Base-by-base conservation (phyloP, 495 filamentous ascomycete genomes). In the Letharia columbiana region DNA sequence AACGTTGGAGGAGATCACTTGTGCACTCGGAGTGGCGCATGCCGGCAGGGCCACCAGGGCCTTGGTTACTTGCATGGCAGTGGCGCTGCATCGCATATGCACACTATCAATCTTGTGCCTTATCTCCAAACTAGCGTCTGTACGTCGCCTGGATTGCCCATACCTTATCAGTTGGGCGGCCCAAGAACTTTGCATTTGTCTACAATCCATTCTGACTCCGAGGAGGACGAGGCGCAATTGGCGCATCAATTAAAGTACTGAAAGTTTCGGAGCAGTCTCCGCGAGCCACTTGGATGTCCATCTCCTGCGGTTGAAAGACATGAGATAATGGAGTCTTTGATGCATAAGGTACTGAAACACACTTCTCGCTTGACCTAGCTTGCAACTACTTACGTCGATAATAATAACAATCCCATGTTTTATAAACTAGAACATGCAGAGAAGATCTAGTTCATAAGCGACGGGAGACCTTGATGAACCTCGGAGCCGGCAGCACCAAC, bases 21-120 rank as follows among this genome's bases (percentile, higher is more conserved):
- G 52, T 42, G 45, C 63, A 54, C 42, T 65, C 63, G 58, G 63
- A 57, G 40, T 65, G 54, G 63, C 54, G 63, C 63, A 65, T 49
- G 52, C 39, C 45, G 40, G 20, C 40, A 58, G 23, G 23, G 23
- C 23, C 23, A 28, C 23, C 23, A 33, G 50, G 61, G 23, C 52
- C 31, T 56, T 59, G 9, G 41, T 45, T 8, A 65, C 54, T 65
- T 54, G 62, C 62, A 64, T 56, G 23, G 63, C 40, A 35, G 23
- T 28, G 23, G 23, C 23, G 23, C 17, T 47, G 50, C 63, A 59
- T 56, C 35, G 13, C 41, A 37, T 23, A 39, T 62, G 52, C 52
- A 56, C 31, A 2, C 52, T 56, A 28, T 12, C 23, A 35, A 56
- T 2, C 31, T 18, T 33, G 4, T 35, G 52, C 31, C 52, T 56